phyloP scores from a whole-genome alignment of 2,329 filamentous ascomycete species.

The Fusarium zealandicum region DNA sequence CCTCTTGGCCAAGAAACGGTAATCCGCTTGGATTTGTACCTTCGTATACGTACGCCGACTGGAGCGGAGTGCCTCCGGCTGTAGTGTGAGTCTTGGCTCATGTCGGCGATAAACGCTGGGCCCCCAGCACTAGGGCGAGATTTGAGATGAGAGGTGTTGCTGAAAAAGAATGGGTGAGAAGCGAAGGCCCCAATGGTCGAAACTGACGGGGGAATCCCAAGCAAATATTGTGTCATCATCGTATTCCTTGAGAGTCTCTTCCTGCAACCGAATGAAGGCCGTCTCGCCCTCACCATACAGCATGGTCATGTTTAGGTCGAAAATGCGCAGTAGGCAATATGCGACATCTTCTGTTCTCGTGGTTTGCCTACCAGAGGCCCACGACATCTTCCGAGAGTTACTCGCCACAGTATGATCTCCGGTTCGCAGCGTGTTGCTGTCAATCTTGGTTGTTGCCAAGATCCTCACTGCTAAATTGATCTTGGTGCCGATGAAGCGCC shows the following conservation, averaged over 20 bases:
- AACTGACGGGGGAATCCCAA: conserved; percentile 27
- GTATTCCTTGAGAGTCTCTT: conserved; percentile 35
- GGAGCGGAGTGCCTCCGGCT: conserved; percentile 12
- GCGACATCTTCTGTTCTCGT: conserved; percentile 33
- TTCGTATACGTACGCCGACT: background rate
- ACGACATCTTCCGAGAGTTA: conserved; percentile 32
- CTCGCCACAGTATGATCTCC: conserved; percentile 14
- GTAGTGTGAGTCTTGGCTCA: conserved; percentile 11
- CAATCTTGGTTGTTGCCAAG: conserved; percentile 18
- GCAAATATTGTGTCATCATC: conserved; percentile 35
- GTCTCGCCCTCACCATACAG: conserved; percentile 34
- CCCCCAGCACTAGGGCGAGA: conserved; percentile 15
- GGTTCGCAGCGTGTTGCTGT: conserved; percentile 8
- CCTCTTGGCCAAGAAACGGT: conserved; percentile 19
- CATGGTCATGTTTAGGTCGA: conserved; percentile 34
- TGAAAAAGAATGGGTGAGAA: conserved; percentile 23
- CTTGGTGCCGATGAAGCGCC: conserved; percentile 19
- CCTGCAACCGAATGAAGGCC: conserved; percentile 38
- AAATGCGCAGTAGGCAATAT: conserved; percentile 36
- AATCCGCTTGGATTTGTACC: background rate
- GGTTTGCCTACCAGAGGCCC: conserved; percentile 28
- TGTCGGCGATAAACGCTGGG: conserved; percentile 24
- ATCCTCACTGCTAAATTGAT: conserved; percentile 8
- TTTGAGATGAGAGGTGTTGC: conserved; percentile 1
- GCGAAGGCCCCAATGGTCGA: conserved; percentile 24